phyloP scores from a whole-genome alignment of 2,329 filamentous ascomycete genomes.

The Scolecobasidium constrictum region DNA sequence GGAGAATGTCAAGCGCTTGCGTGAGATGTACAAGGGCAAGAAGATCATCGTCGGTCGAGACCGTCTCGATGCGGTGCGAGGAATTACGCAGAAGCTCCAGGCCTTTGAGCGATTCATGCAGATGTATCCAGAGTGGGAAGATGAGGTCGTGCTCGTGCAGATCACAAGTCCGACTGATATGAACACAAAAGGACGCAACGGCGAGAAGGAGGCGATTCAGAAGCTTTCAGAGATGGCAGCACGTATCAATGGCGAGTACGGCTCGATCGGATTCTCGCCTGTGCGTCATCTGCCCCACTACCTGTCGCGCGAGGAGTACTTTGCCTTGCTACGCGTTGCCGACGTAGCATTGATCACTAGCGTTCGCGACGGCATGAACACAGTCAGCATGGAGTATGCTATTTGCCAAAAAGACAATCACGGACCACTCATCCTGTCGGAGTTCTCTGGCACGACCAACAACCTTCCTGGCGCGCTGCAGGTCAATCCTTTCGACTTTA shows the following conservation, averaged over 20 bases:
- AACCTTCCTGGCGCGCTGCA: slow-evolving; percentile 79
- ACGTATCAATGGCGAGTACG: slow-evolving; percentile 83
- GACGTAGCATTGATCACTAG: slow-evolving; percentile 93
- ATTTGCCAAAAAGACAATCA: slow-evolving; percentile 81
- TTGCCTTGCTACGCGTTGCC: slow-evolving; percentile 79
- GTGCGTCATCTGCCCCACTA: slow-evolving; percentile 95
- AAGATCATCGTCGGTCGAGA: slow-evolving; percentile 94
- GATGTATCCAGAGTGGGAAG: slow-evolving; percentile 81
- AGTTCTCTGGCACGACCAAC: slow-evolving; percentile 90
- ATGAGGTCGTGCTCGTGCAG: slow-evolving; percentile 87
- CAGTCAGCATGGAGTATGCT: slow-evolving; percentile 88
- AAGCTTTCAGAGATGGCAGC: slow-evolving; percentile 86
- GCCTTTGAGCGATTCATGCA: slow-evolving; percentile 90
- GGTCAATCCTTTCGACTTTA: slow-evolving; percentile 93
- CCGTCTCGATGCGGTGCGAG: slow-evolving; percentile 82
- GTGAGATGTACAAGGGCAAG: slow-evolving; percentile 71
- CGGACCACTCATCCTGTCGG: slow-evolving; percentile 84
- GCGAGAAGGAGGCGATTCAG: slow-evolving; percentile 70
- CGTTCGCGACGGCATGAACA: slow-evolving; percentile 96
- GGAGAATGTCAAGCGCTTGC: slow-evolving; percentile 60
- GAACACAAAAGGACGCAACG: slow-evolving; percentile 22
- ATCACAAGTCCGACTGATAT: slow-evolving; percentile 68
- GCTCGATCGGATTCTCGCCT: slow-evolving; percentile 77
- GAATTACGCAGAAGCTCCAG: slow-evolving; percentile 91
- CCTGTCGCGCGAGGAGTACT: slow-evolving; percentile 80